Evolutionary conservation across 1,139 yeast genomes (phyloP).

Genomic region (Geotrichum citri-aurantii): DNA sequence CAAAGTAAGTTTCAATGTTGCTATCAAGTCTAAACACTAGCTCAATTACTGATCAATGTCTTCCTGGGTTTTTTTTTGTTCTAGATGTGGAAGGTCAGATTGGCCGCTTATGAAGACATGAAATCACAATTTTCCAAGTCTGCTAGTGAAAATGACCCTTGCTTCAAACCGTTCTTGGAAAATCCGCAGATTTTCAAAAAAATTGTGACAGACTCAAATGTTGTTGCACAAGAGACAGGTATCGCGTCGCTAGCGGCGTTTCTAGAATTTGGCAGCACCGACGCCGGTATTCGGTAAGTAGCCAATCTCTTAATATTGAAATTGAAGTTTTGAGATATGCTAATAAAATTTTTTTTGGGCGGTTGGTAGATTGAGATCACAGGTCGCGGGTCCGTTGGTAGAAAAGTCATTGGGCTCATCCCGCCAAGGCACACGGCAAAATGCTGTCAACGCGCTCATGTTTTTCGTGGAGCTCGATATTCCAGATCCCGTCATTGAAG

Average conservation of each 20-base stretch:
- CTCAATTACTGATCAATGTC: not conserved
- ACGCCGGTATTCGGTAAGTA: slow-evolving; percentile 31
- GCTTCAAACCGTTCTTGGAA: slow-evolving; percentile 45
- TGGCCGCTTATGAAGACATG: slow-evolving; percentile 70
- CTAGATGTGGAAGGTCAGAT: slow-evolving; percentile 81
- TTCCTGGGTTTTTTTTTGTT: not conserved
- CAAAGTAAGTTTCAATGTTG: slow-evolving; percentile 43
- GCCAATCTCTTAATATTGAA: slow-evolving; percentile 1
- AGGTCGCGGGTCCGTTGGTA: slow-evolving; percentile 55
- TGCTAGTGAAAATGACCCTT: slow-evolving; percentile 49
- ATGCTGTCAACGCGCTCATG: slow-evolving; percentile 57
- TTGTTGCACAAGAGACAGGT: slow-evolving; percentile 88
- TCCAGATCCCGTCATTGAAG: slow-evolving; percentile 64
- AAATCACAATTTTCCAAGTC: slow-evolving; percentile 49
- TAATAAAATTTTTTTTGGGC: not conserved
- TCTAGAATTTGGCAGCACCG: slow-evolving; percentile 54
- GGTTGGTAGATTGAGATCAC: slow-evolving; percentile 31
- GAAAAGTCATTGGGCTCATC: slow-evolving; percentile 78
- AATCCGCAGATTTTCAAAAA: slow-evolving; percentile 50
- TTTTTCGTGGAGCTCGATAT: slow-evolving; percentile 59
- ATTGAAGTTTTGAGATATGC: slow-evolving; percentile 1
- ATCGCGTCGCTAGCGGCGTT: slow-evolving; percentile 52
- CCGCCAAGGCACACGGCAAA: slow-evolving; percentile 68
- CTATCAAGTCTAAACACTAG: not conserved
- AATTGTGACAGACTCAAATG: slow-evolving; percentile 71